Base-by-base conservation (phyloP, 345 rosid species). In the Crucihimalaya himalaica region DNA sequence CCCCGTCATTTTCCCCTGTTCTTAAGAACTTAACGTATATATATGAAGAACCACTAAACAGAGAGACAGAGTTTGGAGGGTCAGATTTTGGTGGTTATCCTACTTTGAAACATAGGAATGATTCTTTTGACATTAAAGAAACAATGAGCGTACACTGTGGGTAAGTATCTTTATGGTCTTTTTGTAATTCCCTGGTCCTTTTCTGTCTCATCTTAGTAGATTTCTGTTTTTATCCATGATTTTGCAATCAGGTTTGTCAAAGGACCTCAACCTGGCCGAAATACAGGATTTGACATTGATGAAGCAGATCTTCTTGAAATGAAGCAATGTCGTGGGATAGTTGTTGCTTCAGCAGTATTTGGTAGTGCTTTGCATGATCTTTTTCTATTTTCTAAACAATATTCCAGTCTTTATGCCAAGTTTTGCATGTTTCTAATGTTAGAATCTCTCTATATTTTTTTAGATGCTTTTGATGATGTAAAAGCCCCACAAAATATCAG, bases 1-100 rank as follows among this genome's bases (percentile, higher is more conserved):
- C 79, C 52, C 88, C 99, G 18, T 90, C 98, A 52, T 88, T 79
- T 80, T 90, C 97, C 47, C 98, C 96, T 1, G 84, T 88, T 58
- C 74, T 96, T 66, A 87, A 89, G 80, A 77, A 83, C 71, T 82
- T 96, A 74, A 83, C 91, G 5, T 96, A 92, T 63, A 79, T 96
- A 57, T 76, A 76, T 55, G 97, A 90, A 84, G 89, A 89, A 70
- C 84, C 84, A 12, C 56, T 81, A 25, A 88, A 74, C 54, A 87
- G 70, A 73, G 79, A 82, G 5, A 83, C 86, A 50, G 97, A 89
- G 78, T 96, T 90, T 79, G 97, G 99, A 71, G 99, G 99, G 67
- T 96, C 99, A 1, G 97, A 89, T 21, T 96, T 96, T 81, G 98
- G 99, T 67, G 99, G 99, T 60, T 96, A 84, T 81, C 95, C 99